These are phyloP conservation scores for Vitis amurensis DNA, from an alignment of 164 flowering plant species.

Conservation along the genomic window DNA sequence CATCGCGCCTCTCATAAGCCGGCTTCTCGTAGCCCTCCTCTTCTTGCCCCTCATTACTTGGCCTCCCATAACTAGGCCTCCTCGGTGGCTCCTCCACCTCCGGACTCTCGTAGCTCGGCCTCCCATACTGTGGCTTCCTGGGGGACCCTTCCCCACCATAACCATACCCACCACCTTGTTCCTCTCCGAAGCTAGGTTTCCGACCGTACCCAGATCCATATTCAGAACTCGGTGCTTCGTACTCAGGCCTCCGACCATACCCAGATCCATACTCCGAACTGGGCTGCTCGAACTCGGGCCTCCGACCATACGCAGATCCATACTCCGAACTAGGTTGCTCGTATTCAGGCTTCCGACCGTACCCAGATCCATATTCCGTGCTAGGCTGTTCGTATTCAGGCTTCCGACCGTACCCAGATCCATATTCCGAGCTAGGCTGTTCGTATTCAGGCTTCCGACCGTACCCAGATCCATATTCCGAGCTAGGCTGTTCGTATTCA, in stretches of 20 bases:
- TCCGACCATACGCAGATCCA: conserved; percentile 18
- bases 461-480: conserved; percentile 28
- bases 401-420: conserved; percentile 24
- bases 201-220: conserved; percentile 21
- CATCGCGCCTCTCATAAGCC: conserved; percentile 25
- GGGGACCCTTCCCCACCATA: conserved; percentile 13
- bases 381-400: conserved; percentile 9
- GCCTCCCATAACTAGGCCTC: conserved; percentile 23
- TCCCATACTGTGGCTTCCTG: conserved; percentile 10
- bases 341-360: conserved; percentile 18
- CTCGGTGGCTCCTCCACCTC: conserved; percentile 16
- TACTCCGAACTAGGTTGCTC: not conserved
- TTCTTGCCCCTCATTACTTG: conserved; percentile 20
- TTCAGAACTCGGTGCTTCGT: conserved; percentile 5
- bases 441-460: conserved; percentile 7
- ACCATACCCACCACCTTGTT: conserved; percentile 6
- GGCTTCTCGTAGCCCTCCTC: conserved; percentile 19
- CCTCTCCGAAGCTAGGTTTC: conserved; percentile 9
- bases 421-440: conserved; percentile 11
- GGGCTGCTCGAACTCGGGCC: conserved; percentile 6
- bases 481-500: conserved; percentile 1
- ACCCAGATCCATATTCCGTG: conserved; percentile 18
- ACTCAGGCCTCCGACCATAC: conserved; percentile 13
- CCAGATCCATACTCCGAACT: conserved; percentile 28
- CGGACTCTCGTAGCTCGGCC: conserved; percentile 21